These are phyloP conservation scores for Parascedosporium putredinis DNA, from an alignment of 2,329 filamentous ascomycete genomes.

Conservation along the genomic window DNA sequence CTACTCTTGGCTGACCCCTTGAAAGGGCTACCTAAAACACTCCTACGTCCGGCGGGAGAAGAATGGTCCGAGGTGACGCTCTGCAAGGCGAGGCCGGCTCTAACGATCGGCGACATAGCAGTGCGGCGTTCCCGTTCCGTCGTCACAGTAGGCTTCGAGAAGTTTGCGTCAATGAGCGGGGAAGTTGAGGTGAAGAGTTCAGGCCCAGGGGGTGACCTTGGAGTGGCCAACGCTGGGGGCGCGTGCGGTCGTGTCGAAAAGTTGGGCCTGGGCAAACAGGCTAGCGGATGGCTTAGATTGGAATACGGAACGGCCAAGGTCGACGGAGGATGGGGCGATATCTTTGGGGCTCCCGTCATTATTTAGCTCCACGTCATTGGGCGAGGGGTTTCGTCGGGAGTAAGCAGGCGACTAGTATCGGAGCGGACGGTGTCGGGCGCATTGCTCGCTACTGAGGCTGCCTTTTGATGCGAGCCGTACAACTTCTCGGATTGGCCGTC, in stretches of 20 bases:
- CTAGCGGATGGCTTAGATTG: not conserved
- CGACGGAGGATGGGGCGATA: not conserved
- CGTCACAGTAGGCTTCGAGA: not conserved
- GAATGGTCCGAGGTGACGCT: constrained; percentile 49
- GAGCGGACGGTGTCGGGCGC: constrained; percentile 24
- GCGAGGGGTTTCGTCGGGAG: constrained; percentile 42
- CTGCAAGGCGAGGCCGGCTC: constrained; percentile 44
- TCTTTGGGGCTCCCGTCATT: constrained; percentile 5
- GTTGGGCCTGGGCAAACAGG: not conserved
- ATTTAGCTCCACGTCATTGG: constrained; percentile 18
- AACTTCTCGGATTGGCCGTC: not conserved
- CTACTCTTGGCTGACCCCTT: constrained; percentile 21
- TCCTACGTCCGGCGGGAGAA: constrained; percentile 41
- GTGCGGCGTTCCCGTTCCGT: constrained; percentile 21
- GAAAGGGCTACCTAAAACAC: constrained; percentile 46
- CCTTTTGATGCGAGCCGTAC: constrained; percentile 4
- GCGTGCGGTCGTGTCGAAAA: too few relatives aligned
- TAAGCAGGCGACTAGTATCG: constrained; percentile 36
- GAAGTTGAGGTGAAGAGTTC: constrained; percentile 5
- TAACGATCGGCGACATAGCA: constrained; percentile 46
- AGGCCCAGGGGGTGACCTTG: not conserved
- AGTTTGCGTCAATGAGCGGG: not conserved
- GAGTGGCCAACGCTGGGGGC: not conserved
- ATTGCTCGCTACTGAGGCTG: constrained; percentile 16
- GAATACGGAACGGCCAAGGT: not conserved